phyloP scores from a whole-genome alignment of 1,284 basidiomycete genomes.

The Sanguinoderma infundibulare region DNA sequence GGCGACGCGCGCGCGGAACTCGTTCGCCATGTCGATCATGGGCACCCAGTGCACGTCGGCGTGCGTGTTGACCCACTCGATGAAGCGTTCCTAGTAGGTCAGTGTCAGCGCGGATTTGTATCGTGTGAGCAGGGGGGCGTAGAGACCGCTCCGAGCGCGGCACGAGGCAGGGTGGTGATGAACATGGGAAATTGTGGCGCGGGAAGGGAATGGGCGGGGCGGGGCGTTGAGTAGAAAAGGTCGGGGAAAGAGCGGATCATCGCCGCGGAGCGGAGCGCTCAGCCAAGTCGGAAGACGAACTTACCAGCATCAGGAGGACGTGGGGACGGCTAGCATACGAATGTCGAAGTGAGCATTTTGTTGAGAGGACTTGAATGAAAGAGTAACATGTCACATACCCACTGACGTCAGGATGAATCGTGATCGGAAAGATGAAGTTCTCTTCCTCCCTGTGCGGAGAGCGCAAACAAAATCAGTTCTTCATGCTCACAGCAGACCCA shows the following conservation, averaged over 20 bases:
- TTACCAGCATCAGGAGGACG: slow-evolving; percentile 76
- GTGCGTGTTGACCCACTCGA: slow-evolving; percentile 79
- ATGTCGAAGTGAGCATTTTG: not conserved
- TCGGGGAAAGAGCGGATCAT: not conserved
- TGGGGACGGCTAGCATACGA: slow-evolving; percentile 43
- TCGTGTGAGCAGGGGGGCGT: not conserved
- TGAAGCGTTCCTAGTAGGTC: slow-evolving; percentile 64
- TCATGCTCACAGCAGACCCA: not conserved
- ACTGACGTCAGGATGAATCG: slow-evolving; percentile 76
- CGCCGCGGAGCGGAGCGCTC: not conserved
- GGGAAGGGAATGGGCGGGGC: not conserved
- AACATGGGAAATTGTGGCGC: no score
- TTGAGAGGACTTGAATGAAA: not conserved
- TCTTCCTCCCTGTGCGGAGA: slow-evolving; percentile 56
- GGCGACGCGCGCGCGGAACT: slow-evolving; percentile 44
- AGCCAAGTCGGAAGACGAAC: slow-evolving; percentile 17
- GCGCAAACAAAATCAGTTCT: not conserved
- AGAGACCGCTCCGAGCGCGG: no score
- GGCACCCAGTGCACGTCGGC: slow-evolving; percentile 76
- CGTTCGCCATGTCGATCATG: slow-evolving; percentile 67
- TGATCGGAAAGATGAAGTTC: slow-evolving; percentile 76
- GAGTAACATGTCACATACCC: slow-evolving; percentile 44
- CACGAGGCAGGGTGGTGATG: no score
- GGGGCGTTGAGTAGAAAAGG: not conserved
- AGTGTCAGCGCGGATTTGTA: not conserved